Evolutionary conservation across 495 filamentous ascomycete species (phyloP), one percentile per base, ranked within the genome.

Genomic region (Chaetomium fimeti): DNA sequence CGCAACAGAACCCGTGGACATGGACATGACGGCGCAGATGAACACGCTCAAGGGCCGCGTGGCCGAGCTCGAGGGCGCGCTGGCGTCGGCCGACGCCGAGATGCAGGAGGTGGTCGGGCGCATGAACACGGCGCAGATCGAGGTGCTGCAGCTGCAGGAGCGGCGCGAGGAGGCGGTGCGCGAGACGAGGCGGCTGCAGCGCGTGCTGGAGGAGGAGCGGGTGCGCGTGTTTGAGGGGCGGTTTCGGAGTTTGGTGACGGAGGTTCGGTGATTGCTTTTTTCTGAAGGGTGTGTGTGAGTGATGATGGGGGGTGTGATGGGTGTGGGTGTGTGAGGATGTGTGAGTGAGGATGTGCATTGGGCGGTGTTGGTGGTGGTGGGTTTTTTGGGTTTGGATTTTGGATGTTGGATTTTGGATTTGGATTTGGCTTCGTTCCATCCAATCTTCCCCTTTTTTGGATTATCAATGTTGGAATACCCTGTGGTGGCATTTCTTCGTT

Each of bases 41-140:
- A 87, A 92, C 65, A 76, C 79, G 68, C 78, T 98, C 60, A 90
- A 91, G 77, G 85, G 85, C 62, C 69, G 73, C 32, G 76, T 78
- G 22, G 55, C 70, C 40, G 91, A 95, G 70, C 84, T 98, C 15
- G 94, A 98, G 76, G 85, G 83, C 61, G 89, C 92, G 13, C 81
- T 98, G 22, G 78, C 82, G 27, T 85, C 94, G 64, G 91, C 94
- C 22, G 94, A 98, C 69, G 79, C 81, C 62, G 93, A 97, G 81
- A 97, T 98, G 94, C 86, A 93, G 72, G 89, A 94, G 75, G 93
- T 97, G 3, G 90, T 98, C 18, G 81, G 88, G 60, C 83, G 89
- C 60, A 97, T 98, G 92, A 97, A 92, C 77, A 81, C 85, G 63
- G 92, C 93, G 9, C 94, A 98, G 79, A 92, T 97, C 61, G 92